Evolutionary conservation across 441 rosid species (phyloP).

Genomic region (Raphanus hybrid): DNA sequence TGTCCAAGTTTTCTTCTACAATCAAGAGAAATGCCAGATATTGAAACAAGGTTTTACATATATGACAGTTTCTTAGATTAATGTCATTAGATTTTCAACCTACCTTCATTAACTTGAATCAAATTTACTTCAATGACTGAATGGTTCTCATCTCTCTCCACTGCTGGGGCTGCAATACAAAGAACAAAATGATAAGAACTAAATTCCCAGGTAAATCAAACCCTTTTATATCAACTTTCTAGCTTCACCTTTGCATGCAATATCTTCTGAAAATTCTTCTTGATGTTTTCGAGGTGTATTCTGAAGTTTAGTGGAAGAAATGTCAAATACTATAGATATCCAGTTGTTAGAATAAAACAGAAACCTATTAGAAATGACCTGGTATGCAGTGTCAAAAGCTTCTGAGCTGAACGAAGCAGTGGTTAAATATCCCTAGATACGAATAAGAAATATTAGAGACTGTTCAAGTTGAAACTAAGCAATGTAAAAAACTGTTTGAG

Average conservation of each 20-base stretch:
- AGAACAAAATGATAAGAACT: not conserved
- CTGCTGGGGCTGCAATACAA: conserved; percentile 16
- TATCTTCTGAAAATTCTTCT: conserved; percentile 5
- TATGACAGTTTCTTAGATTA: conserved; percentile 8
- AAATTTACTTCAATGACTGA: conserved; percentile 9
- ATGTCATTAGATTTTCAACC: conserved; percentile 12
- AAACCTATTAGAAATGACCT: not conserved
- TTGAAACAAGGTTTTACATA: not conserved
- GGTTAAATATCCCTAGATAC: not conserved
- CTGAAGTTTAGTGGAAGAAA: conserved; percentile 12
- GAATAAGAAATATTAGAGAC: not conserved
- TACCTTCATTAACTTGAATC: conserved; percentile 44
- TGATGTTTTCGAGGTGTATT: conserved; percentile 1
- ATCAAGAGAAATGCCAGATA: conserved; percentile 3
- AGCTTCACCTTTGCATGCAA: conserved; percentile 30
- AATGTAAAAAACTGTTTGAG: not conserved
- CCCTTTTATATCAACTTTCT: not conserved
- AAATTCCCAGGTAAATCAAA: not conserved
- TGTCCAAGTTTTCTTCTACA: conserved; percentile 48
- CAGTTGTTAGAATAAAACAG: not conserved
- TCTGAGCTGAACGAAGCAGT: not conserved
- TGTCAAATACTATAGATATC: not conserved
- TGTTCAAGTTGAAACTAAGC: not conserved
- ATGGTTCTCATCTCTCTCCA: not conserved
- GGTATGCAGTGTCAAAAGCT: not conserved